These are phyloP conservation scores for Psophocarpus tetragonolobus DNA, from an alignment of 306 rosid genomes.

Conservation along the genomic window DNA sequence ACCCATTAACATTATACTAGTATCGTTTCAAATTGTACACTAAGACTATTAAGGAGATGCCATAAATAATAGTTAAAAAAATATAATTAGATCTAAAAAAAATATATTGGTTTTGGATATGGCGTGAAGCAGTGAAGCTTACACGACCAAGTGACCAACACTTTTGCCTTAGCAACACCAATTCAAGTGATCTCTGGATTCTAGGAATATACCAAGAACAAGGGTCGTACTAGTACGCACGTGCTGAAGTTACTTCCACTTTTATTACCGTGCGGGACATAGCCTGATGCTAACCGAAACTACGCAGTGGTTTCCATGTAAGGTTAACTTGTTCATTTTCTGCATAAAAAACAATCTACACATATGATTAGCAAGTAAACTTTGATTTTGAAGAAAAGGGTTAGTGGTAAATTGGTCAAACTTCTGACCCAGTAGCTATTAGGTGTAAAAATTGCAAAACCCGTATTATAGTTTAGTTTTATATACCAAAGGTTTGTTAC, in stretches of 20 bases:
- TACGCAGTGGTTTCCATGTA: conserved; percentile 28
- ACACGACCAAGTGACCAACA: neutral
- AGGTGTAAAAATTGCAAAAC: neutral
- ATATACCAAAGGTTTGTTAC: neutral
- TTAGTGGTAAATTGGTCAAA: neutral
- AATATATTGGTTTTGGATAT: neutral
- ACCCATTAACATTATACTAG: too few relatives aligned
- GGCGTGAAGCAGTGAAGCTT: neutral
- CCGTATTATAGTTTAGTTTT: conserved; percentile 7
- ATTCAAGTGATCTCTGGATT: neutral
- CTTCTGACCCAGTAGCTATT: neutral
- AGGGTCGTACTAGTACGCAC: neutral
- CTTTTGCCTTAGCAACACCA: neutral
- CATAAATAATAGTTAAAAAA: too few relatives aligned
- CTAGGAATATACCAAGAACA: neutral
- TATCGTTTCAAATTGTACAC: too few relatives aligned
- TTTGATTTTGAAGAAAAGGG: conserved; percentile 2
- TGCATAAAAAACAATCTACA: neutral
- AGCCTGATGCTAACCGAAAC: conserved; percentile 32
- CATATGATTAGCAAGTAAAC: neutral
- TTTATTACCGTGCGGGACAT: neutral
- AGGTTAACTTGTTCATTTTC: conserved; percentile 11
- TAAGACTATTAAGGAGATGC: too few relatives aligned
- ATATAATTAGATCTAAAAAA: too few relatives aligned
- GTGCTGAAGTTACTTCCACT: neutral